Evolutionary conservation across 306 rosid species (phyloP), one percentile per base, ranked within the genome.

Genomic region (Cucumis cinereus): DNA sequence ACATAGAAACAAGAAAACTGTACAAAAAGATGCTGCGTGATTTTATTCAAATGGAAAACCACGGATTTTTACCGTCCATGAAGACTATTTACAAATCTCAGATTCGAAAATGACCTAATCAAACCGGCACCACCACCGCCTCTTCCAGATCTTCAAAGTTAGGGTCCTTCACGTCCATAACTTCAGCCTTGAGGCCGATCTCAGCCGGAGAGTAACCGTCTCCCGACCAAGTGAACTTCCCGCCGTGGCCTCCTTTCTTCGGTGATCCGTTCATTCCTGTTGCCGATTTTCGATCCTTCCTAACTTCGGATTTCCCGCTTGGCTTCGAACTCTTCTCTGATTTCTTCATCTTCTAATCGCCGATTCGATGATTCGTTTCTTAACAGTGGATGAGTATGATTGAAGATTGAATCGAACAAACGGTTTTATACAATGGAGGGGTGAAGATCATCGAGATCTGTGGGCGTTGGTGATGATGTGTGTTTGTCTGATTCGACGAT

Each of bases 211-310:
- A 80, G 83, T 85, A 84, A 43, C 86, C 84, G 49, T 76, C 87
- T 11, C 96, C 97, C 58, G 77, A 84, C 98, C 98, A 91, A 3
- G 97, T 91, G 91, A 88, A 93, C 83, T 90, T 93, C 7, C 98
- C 98, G 6, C 98, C 97, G 38, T 87, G 91, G 7, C 97, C 98
- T 56, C 98, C 91, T 62, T 93, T 93, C 91, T 93, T 93, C 28
- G 98, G 96, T 61, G 93, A 93, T 83, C 97, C 97, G 80, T 3
- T 90, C 88, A 89, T 79, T 7, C 98, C 97, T 5, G 92, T 88
- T 6, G 92, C 87, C 9, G 98, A 93, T 63, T 85, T 90, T 75
- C 96, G 81, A 55, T 93, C 97, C 77, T 82, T 93, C 55, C 89
- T 85, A 73, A 10, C 68, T 77, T 88, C 93, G 14, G 28, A 1